Percentiles rank a stretch among this genome's conserved stretches.
phyloP scores from a whole-genome alignment of 305 asterid genomes.

The Rubia occidens region DNA sequence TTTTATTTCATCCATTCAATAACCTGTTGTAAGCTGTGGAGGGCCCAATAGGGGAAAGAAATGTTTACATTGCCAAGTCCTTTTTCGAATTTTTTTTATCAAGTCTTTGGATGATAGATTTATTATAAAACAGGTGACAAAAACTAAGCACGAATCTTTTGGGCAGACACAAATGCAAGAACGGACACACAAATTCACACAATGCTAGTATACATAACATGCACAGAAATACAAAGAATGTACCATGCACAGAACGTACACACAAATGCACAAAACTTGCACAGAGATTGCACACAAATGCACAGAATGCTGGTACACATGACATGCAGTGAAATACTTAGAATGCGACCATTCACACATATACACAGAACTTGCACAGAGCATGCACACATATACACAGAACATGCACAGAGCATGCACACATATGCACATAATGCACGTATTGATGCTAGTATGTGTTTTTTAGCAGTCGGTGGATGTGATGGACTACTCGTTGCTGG shows the following conservation, averaged over 20 bases:
- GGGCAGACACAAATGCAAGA: constrained; percentile 15
- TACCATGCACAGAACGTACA: too few relatives aligned
- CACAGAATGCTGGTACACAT: too few relatives aligned
- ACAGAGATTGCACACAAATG: too few relatives aligned
- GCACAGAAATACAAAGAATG: neutral
- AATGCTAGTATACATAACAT: neutral
- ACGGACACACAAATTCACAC: neutral
- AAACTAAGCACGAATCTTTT: constrained; percentile 95
- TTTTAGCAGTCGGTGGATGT: constrained; percentile 67
- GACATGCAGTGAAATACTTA: too few relatives aligned
- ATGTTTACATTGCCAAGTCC: constrained; percentile 70
- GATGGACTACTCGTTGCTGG: constrained; percentile 92
- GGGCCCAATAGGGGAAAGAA: constrained; percentile 95
- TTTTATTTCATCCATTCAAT: constrained; percentile 37
- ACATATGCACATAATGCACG: neutral
- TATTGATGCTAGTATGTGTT: neutral
- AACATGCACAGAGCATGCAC: neutral
- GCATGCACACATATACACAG: neutral
- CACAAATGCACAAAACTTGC: too few relatives aligned
- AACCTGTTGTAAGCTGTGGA: constrained; percentile 82
- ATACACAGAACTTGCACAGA: neutral
- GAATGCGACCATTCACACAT: too few relatives aligned
- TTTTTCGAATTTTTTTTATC: too few relatives aligned
- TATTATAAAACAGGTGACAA: constrained; percentile 74
- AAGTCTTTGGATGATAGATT: constrained; percentile 68